Base-by-base conservation (phyloP, 345 rosid species). In the Citrus australasica region DNA sequence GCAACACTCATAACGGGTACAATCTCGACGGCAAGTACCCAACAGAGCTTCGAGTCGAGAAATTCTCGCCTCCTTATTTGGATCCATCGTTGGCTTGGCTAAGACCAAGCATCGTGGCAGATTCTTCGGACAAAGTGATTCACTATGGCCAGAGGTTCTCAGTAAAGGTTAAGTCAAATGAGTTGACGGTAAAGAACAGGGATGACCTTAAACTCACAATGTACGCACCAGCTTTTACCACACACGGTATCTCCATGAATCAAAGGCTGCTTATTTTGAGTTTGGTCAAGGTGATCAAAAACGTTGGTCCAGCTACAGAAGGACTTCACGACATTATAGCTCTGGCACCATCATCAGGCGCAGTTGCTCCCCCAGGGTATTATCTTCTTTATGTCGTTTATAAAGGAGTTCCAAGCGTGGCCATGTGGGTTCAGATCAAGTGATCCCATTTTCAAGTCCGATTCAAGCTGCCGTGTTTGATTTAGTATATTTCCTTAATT, bases 1-100 rank as follows among this genome's bases (percentile, higher is more conserved):
- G 94, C 78, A 92, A 92, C 90, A 89, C 93, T 2, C 86, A 90
- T 79, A 79, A 89, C 0, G 96, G 96, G 7, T 91, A 93, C 84
- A 28, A 58, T 7, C 85, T 76, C 8, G 74, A 86, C 61, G 88
- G 85, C 16, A 86, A 87, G 80, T 93, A 51, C 84, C 96, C 96
- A 0, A 91, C 96, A 0, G 97, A 93, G 78, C 85, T 91, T 3
- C 86, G 92, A 6, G 85, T 91, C 0, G 96, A 91, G 85, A 91
- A 89, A 85, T 91, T 87, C 89, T 88, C 87, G 0, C 98, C 98
- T 0, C 96, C 91, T 73, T 93, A 91, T 83, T 76, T 93, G 58
- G 86, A 93, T 56, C 85, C 88, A 2, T 55, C 83, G 0, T 76
- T 83, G 35, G 77, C 75, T 16, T 55, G 24, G 33, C 2, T 66